Conservation (phyloP, 2,329 filamentous ascomycete species). For the Diaporthe destruens region DNA sequence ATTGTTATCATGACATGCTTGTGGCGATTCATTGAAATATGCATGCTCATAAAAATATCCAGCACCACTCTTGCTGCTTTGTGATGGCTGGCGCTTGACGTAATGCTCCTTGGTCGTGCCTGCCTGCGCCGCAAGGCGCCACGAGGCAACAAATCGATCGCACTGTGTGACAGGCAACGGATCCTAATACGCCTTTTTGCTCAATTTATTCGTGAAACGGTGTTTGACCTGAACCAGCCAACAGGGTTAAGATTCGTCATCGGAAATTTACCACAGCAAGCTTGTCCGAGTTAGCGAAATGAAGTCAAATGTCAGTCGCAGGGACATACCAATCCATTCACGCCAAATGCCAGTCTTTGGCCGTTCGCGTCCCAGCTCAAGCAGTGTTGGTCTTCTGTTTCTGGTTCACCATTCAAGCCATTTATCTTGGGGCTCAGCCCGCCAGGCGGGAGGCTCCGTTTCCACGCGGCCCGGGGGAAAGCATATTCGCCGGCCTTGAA, state of each 20-base stretch:
- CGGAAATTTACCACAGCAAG: constrained; percentile 51
- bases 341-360: constrained; percentile 72
- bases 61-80: constrained; percentile 6
- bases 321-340: constrained; percentile 70
- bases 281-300: constrained; percentile 43
- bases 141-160: neutral
- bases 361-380: constrained; percentile 73
- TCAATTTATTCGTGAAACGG: neutral
- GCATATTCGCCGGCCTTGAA: constrained; percentile 73
- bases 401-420: constrained; percentile 59
- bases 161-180: neutral
- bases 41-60: neutral
- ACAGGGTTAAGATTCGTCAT: constrained; percentile 30
- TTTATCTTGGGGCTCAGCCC: constrained; percentile 62
- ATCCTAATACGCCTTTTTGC: neutral
- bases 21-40: neutral
- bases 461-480: constrained; percentile 72
- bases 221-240: neutral
- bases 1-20: constrained; percentile 8
- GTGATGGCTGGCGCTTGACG: too few species aligned
- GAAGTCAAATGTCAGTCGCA: neutral
- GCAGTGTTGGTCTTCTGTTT: constrained; percentile 73
- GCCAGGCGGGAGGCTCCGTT: constrained; percentile 64
- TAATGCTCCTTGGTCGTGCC: neutral
- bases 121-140: neutral